Conservation (phyloP, 495 filamentous ascomycete genomes). For the Penicillium psychrofluorescens region DNA sequence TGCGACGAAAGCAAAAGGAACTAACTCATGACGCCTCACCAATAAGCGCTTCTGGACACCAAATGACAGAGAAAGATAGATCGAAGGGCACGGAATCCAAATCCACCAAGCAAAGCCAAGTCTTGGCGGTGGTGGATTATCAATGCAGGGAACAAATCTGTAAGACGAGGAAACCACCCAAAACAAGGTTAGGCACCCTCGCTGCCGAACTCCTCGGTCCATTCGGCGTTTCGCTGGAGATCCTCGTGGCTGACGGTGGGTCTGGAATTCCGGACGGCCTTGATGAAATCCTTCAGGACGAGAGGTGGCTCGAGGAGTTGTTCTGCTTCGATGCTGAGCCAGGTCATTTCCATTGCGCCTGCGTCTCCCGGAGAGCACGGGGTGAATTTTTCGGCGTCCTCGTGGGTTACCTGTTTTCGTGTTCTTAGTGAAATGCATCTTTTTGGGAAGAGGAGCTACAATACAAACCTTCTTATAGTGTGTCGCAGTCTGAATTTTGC, state of each 20-base stretch:
- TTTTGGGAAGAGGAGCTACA: neutral
- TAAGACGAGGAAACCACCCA: neutral
- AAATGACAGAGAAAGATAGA: too few relatives aligned
- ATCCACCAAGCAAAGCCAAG: too few relatives aligned
- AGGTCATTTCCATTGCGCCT: slow-evolving; percentile 84
- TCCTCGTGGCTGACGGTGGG: slow-evolving; percentile 87
- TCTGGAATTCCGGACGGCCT: slow-evolving; percentile 77
- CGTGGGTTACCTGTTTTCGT: slow-evolving; percentile 9
- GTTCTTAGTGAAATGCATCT: too few relatives aligned
- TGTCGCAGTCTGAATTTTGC: slow-evolving; percentile 96
- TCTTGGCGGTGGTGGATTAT: too few relatives aligned
- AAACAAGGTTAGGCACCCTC: slow-evolving; percentile 55
- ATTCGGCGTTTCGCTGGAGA: slow-evolving; percentile 76
- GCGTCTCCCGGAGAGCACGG: slow-evolving; percentile 90
- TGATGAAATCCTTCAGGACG: slow-evolving; percentile 85
- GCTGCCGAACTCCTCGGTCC: slow-evolving; percentile 95
- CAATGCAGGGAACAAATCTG: too few relatives aligned
- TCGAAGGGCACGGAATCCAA: too few relatives aligned
- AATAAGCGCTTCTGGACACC: too few relatives aligned
- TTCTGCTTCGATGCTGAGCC: slow-evolving; percentile 79
- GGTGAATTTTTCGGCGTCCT: slow-evolving; percentile 71
- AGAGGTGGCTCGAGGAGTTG: slow-evolving; percentile 79
- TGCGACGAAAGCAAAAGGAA: too few relatives aligned
- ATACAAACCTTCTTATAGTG: slow-evolving; percentile 86
- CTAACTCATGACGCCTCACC: too few relatives aligned